Conservation (phyloP, 2,329 filamentous ascomycete genomes). For the Xylariaceae sp. region DNA sequence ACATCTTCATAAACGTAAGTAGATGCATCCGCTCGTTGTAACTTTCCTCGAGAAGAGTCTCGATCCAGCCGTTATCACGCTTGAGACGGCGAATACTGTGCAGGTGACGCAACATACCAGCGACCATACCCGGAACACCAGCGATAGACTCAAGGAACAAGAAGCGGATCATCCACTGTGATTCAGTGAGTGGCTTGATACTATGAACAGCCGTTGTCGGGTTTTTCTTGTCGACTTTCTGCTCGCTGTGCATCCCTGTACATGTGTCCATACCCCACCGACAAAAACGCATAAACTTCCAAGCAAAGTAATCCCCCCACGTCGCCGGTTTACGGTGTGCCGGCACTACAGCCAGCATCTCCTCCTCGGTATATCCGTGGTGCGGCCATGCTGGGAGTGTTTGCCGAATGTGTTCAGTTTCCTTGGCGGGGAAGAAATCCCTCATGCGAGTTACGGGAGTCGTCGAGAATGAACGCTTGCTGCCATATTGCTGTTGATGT, state of each 20-base stretch:
- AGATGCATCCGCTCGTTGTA: slow-evolving; percentile 95
- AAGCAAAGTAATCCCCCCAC: slow-evolving; percentile 73
- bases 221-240: slow-evolving; percentile 58
- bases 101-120: slow-evolving; percentile 87
- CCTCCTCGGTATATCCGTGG: slow-evolving; percentile 69
- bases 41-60: slow-evolving; percentile 82
- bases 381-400: slow-evolving; percentile 67
- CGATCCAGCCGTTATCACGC: slow-evolving; percentile 95
- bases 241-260: slow-evolving; percentile 69
- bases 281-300: slow-evolving; percentile 69
- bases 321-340: slow-evolving; percentile 73
- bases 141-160: slow-evolving; percentile 94
- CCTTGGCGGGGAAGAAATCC: slow-evolving; percentile 61
- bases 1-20: slow-evolving; percentile 88
- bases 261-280: slow-evolving; percentile 77
- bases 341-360: slow-evolving; percentile 71
- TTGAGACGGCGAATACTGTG: slow-evolving; percentile 79
- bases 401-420: slow-evolving; percentile 57
- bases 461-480: slow-evolving; percentile 45
- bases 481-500: slow-evolving; percentile 20
- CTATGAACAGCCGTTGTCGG: slow-evolving; percentile 53
- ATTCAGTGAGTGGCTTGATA: slow-evolving; percentile 66
- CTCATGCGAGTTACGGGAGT: slow-evolving; percentile 43
- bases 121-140: slow-evolving; percentile 95
- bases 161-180: slow-evolving; percentile 85